These are phyloP conservation scores for Moesziomyces sp. DNA, from an alignment of 1,284 basidiomycete species.

Conservation along the genomic window DNA sequence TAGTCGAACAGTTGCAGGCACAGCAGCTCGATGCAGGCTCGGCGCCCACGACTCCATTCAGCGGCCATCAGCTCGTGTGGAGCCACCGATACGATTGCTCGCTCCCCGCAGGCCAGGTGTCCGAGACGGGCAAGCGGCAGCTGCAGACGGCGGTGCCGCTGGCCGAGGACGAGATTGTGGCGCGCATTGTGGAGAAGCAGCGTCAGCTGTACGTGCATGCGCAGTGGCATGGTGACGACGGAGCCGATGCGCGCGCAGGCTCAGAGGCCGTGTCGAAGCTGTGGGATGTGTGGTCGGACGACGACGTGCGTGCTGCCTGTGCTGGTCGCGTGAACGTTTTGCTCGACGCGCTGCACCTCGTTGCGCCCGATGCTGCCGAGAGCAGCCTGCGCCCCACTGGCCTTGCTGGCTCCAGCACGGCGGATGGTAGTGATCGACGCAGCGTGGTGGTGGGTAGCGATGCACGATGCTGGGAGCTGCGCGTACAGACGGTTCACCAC, in stretches of 20 bases:
- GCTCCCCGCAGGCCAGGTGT: slow-evolving; percentile 18
- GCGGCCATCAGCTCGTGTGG: slow-evolving; percentile 39
- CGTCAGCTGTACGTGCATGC: slow-evolving; percentile 38
- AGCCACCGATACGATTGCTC: slow-evolving; percentile 38
- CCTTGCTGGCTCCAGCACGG: slow-evolving; percentile 1
- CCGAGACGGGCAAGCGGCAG: slow-evolving; percentile 31
- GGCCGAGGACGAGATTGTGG: slow-evolving; percentile 30
- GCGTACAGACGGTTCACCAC: slow-evolving; percentile 34
- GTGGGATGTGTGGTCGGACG: slow-evolving; percentile 44
- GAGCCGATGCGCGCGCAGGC: slow-evolving; percentile 9
- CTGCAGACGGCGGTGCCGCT: slow-evolving; percentile 29
- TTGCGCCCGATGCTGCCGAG: slow-evolving; percentile 17
- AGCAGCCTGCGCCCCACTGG: slow-evolving; percentile 1
- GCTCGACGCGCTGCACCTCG: slow-evolving; percentile 36
- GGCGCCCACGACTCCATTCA: slow-evolving; percentile 35
- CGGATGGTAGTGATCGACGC: slow-evolving; percentile 6
- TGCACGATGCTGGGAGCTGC: slow-evolving; percentile 29
- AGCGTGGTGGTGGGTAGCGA: slow-evolving; percentile 27
- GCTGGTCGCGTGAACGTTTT: slow-evolving; percentile 22
- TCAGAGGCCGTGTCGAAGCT: slow-evolving; percentile 33
- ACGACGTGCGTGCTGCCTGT: slow-evolving; percentile 33
- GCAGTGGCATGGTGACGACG: slow-evolving; percentile 44
- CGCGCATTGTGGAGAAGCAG: slow-evolving; percentile 37
- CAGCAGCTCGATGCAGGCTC: slow-evolving; percentile 3
- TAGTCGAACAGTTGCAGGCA: background rate